Percentiles rank a stretch among this genome's conserved stretches.
These are phyloP conservation scores for Ceratobasidium papillatum DNA, from an alignment of 1,284 basidiomycete genomes.

Conservation along the genomic window DNA sequence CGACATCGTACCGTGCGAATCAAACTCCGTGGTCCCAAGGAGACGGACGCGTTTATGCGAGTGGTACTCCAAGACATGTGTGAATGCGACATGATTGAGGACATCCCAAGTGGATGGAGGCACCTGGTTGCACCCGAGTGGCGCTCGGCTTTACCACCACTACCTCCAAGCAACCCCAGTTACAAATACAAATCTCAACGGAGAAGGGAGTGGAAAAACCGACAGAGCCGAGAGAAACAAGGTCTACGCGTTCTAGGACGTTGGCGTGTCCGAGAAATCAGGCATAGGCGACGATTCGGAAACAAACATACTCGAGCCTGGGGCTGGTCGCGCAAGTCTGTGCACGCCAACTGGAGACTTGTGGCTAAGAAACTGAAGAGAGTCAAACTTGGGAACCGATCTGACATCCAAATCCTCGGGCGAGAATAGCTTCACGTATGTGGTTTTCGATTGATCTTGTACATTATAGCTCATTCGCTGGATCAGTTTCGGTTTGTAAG, in stretches of 20 bases:
- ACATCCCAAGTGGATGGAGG: constrained; percentile 22
- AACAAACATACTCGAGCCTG: background rate
- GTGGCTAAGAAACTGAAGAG: background rate
- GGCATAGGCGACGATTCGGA: background rate
- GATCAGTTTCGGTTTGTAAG: no score
- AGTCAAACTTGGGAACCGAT: background rate
- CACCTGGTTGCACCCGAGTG: constrained; percentile 13
- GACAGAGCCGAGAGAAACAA: background rate
- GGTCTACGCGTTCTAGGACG: background rate
- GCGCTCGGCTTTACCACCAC: background rate
- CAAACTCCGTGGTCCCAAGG: background rate
- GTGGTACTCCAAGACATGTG: constrained; percentile 26
- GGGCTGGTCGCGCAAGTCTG: background rate
- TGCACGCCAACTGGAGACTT: background rate
- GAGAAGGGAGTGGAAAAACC: background rate
- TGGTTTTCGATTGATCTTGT: no score
- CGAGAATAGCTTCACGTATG: background rate
- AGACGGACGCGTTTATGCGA: constrained; percentile 22
- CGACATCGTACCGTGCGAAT: background rate
- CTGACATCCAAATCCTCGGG: background rate
- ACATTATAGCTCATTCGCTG: no score
- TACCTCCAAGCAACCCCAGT: constrained; percentile 1
- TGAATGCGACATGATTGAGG: constrained; percentile 8
- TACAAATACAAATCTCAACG: background rate
- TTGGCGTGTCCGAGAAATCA: constrained; percentile 2